These are phyloP conservation scores for Amanita exitialis DNA, from an alignment of 768 basidiomycete genomes.

Conservation along the genomic window DNA sequence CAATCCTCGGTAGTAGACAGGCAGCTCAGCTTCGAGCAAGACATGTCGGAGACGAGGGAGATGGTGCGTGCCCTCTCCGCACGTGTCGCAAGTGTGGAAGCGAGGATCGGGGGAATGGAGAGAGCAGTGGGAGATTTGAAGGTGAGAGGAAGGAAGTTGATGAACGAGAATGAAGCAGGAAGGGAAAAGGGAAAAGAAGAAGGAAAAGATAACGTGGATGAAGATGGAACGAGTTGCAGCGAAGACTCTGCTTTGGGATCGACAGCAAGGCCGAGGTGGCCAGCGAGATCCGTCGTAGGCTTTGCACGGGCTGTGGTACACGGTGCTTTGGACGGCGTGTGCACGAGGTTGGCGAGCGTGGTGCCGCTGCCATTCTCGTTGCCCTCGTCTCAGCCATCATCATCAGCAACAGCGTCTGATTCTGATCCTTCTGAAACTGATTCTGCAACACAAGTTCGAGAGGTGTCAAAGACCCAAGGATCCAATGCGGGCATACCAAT, in stretches of 20 bases:
- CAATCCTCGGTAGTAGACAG: neutral
- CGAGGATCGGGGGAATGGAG: conserved; percentile 3
- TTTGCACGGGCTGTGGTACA: neutral
- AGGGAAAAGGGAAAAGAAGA: neutral
- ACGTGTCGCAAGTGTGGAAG: conserved; percentile 3
- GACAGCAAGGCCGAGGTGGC: neutral
- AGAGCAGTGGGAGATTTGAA: conserved; percentile 2
- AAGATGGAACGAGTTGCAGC: neutral
- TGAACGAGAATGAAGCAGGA: neutral
- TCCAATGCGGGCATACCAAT: neutral
- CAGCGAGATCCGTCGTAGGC: neutral
- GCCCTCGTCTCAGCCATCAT: neutral
- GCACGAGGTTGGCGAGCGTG: neutral
- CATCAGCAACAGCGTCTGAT: neutral
- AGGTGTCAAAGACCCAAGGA: neutral
- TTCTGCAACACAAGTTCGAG: neutral
- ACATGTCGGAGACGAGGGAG: neutral
- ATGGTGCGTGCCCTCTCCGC: conserved; percentile 1
- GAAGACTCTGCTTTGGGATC: neutral
- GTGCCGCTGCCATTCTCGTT: neutral
- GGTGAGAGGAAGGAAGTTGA: conserved; percentile 1
- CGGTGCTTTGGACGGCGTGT: neutral
- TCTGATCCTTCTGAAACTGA: neutral
- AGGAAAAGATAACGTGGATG: neutral
- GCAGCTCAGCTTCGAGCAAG: neutral